Base-by-base conservation (phyloP, 202 grass and related monocot genomes). In the Panicum hallii region DNA sequence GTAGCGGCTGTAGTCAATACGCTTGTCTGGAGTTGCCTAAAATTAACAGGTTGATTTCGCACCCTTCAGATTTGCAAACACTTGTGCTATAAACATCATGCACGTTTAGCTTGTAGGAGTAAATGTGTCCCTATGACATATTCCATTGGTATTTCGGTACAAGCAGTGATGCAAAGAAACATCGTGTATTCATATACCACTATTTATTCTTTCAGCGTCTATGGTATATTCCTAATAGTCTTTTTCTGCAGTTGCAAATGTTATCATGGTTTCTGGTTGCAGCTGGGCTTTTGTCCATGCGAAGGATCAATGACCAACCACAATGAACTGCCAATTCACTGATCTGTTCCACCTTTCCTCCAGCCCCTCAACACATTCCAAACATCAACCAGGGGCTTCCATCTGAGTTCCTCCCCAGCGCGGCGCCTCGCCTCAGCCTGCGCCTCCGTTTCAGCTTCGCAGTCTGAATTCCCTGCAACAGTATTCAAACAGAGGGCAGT, bases 401-500 rank as follows among this genome's bases (percentile, higher is more conserved):
- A 85, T 23, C 60, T 58, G n/a, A 91, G 84, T 30, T 89, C 82
- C 64, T 85, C 63, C 17, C 82, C 58, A 3, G 87, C 89, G 23
- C 68, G 42, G 30, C 49, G 77, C 32, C 89, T 86, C 15, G 81
- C 89, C 77, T 83, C 73, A 10, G 81, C 92, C 85, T 91, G 89
- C 17, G 87, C 83, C 71, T n/a, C 79, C 4, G 92, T 90, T 67
- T 90, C 92, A 3, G 54, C 68, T 79, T 85, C 72, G 20, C 47
- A 23, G 15, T 70, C 67, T 71, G 56, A 81, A 84, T 49, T 61
- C 9, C 78, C 87, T 87, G 52, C 52, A 86, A 67, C 45, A 67
- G 11, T 50, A 41, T 47, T 30, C 62, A 57, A 54, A 20, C 20
- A 68, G 16, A 75, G 3, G 20, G 7, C 5, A 41, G 1, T 19